These are phyloP conservation scores for Talaromyces thailandensis DNA, from an alignment of 495 filamentous ascomycete genomes.

Conservation along the genomic window DNA sequence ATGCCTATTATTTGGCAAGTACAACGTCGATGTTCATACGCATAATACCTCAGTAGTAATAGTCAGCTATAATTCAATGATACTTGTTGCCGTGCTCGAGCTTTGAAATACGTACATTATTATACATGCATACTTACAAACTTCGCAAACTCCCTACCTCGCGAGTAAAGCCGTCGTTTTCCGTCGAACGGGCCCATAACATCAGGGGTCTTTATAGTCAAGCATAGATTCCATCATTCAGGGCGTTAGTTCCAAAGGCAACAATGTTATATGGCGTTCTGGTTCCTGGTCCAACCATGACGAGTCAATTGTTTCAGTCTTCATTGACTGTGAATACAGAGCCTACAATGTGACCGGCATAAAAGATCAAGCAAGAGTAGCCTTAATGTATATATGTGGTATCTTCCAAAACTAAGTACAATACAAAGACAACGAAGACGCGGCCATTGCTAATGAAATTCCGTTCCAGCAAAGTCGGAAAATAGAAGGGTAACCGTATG, in stretches of 20 bases:
- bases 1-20: background rate
- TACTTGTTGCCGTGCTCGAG: too few species aligned
- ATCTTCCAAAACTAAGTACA: constrained; percentile 3
- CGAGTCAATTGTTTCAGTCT: background rate
- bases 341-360: background rate
- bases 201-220: too few species aligned
- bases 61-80: background rate
- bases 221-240: too few species aligned
- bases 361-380: background rate
- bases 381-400: background rate
- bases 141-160: too few species aligned
- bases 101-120: too few species aligned
- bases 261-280: background rate
- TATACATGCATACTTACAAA: too few species aligned
- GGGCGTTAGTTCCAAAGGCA: background rate
- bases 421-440: background rate
- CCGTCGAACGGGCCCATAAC: too few species aligned
- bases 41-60: background rate
- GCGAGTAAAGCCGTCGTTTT: too few species aligned
- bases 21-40: background rate
- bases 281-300: background rate
- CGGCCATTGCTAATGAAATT: background rate
- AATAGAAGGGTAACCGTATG: background rate
- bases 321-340: background rate
- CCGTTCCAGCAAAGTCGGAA: background rate